Conservation (phyloP, 1,284 basidiomycete genomes). For the Ganoderma resinaceum region DNA sequence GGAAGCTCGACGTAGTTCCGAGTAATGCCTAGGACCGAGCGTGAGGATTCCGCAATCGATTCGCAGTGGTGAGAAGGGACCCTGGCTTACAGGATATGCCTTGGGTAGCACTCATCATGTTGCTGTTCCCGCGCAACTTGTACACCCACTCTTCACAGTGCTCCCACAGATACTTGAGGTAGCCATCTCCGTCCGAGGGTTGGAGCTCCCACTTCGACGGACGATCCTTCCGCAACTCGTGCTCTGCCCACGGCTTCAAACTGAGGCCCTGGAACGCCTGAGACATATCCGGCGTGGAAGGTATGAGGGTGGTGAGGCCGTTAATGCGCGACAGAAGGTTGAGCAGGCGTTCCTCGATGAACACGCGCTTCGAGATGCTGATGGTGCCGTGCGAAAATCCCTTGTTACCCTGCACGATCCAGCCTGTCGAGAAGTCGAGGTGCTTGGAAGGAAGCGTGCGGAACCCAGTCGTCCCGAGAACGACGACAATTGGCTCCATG, state of each 20-base stretch:
- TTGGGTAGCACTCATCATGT: constrained; percentile 34
- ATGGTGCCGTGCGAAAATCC: constrained; percentile 40
- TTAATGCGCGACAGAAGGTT: constrained; percentile 39
- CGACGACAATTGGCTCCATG: constrained; percentile 37
- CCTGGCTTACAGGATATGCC: constrained; percentile 36
- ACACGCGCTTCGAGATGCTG: constrained; percentile 37
- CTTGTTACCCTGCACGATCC: constrained; percentile 34
- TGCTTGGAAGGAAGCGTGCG: constrained; percentile 30
- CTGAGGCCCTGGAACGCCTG: constrained; percentile 37
- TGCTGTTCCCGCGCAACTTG: constrained; percentile 35
- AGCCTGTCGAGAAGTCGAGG: constrained; percentile 36
- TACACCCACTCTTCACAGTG: constrained; percentile 41
- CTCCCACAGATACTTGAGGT: constrained; percentile 40
- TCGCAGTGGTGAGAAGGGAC: background rate
- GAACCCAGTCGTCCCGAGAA: constrained; percentile 40
- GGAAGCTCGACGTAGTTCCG: constrained; percentile 41
- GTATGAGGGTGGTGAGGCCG: constrained; percentile 41
- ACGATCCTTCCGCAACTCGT: constrained; percentile 33
- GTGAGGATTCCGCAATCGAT: background rate
- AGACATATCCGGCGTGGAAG: constrained; percentile 36
- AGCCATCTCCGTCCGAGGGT: constrained; percentile 26
- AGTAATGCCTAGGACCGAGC: constrained; percentile 35
- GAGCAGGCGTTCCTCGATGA: constrained; percentile 41
- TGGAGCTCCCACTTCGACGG: constrained; percentile 36
- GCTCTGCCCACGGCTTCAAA: constrained; percentile 39